Evolutionary conservation across 108 stramenopile species (phyloP).

Genomic region (Asterionellopsis glacialis): DNA sequence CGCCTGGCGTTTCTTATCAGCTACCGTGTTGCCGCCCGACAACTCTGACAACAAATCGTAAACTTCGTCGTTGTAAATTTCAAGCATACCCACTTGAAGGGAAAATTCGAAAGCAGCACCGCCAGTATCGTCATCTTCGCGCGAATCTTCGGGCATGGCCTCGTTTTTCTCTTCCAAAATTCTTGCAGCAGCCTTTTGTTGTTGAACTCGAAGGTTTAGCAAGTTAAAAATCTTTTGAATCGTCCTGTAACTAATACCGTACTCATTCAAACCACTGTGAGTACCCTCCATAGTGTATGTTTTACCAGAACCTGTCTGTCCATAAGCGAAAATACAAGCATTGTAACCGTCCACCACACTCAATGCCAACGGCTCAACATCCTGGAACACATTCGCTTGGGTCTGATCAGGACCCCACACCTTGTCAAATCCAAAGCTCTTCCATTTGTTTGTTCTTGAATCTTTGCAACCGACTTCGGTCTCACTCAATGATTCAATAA

Average conservation of each 20-base stretch:
- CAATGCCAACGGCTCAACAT: slow-evolving; percentile 91
- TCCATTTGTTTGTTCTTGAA: slow-evolving; percentile 73
- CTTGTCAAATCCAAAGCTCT: slow-evolving; percentile 86
- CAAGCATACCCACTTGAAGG: slow-evolving; percentile 69
- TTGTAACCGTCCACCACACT: slow-evolving; percentile 97
- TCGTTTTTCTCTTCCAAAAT: slow-evolving; percentile 8
- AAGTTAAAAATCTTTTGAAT: slow-evolving; percentile 86
- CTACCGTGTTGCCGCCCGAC: slow-evolving; percentile 30
- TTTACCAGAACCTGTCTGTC: slow-evolving; percentile 90
- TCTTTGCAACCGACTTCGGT: slow-evolving; percentile 88
- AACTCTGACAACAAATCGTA: slow-evolving; percentile 65
- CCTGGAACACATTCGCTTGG: slow-evolving; percentile 89
- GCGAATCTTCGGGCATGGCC: not conserved
- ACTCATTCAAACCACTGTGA: slow-evolving; percentile 47
- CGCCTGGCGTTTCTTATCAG: slow-evolving; percentile 51
- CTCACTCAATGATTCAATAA: slow-evolving; percentile 82
- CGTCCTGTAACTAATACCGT: slow-evolving; percentile 84
- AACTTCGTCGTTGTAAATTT: slow-evolving; percentile 90
- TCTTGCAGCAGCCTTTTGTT: slow-evolving; percentile 39
- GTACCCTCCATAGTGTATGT: slow-evolving; percentile 89
- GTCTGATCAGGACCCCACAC: slow-evolving; percentile 92
- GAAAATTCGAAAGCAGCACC: slow-evolving; percentile 42
- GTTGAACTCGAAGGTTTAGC: slow-evolving; percentile 60
- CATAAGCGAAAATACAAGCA: slow-evolving; percentile 99
- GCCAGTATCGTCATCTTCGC: slow-evolving; percentile 27